Conservation (phyloP, 1,139 yeast species). For the Debaryomycetaceae sp. region DNA sequence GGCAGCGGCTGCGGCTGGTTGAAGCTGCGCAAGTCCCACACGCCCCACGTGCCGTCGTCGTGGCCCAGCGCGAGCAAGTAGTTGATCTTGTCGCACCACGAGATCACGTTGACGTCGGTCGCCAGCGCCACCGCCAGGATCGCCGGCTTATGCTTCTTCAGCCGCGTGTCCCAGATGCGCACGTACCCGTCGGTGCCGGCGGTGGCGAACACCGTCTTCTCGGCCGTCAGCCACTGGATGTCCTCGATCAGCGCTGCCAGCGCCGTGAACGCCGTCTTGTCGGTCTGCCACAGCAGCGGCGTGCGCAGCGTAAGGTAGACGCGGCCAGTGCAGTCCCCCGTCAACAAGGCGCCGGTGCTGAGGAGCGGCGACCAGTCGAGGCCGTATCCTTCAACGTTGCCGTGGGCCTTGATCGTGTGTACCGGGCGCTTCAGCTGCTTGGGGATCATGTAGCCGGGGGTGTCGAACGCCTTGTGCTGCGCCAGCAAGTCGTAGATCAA, state of each 20-base stretch:
- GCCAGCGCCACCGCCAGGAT: constrained; percentile 77
- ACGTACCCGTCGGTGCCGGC: constrained; percentile 91
- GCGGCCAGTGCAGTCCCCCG: constrained; percentile 89
- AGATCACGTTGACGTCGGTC: constrained; percentile 88
- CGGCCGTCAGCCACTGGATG: constrained; percentile 93
- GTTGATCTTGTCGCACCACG: constrained; percentile 89
- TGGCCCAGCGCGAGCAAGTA: constrained; percentile 92
- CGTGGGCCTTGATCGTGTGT: constrained; percentile 83
- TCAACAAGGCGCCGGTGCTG: constrained; percentile 72
- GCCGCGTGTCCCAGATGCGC: constrained; percentile 95
- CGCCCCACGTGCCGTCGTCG: constrained; percentile 96
- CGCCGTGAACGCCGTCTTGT: constrained; percentile 70
- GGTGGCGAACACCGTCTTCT: constrained; percentile 87
- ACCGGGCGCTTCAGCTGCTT: constrained; percentile 74
- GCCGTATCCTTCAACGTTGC: constrained; percentile 97
- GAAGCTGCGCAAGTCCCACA: constrained; percentile 95
- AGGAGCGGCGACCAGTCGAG: constrained; percentile 93
- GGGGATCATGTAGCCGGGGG: constrained; percentile 81
- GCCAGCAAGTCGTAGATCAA: constrained; percentile 73
- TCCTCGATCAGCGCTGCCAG: constrained; percentile 85
- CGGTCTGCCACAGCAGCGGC: constrained; percentile 80
- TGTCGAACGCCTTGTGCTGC: constrained; percentile 78
- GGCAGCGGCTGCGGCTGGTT: constrained; percentile 62
- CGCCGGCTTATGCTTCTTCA: constrained; percentile 88
- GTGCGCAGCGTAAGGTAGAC: constrained; percentile 75